These are phyloP conservation scores for Pythium sukuiense DNA, from an alignment of 352 stramenopile species.

Conservation along the genomic window DNA sequence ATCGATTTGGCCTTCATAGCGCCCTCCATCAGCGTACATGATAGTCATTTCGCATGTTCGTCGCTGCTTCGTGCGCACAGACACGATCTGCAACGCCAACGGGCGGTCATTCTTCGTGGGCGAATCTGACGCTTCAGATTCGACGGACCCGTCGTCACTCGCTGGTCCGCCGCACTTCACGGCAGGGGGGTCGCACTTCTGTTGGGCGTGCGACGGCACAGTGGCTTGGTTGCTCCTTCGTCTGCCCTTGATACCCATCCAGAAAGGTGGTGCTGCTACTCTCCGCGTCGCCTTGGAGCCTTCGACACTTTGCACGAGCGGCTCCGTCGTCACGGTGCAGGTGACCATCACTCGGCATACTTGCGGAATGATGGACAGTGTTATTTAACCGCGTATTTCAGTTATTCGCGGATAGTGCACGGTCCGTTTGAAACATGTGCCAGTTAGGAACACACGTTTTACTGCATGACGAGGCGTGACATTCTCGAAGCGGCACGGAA, in stretches of 20 bases:
- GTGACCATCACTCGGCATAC: constrained; percentile 24
- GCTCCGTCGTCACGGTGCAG: constrained; percentile 2
- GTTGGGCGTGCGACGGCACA: constrained; percentile 10
- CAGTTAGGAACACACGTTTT: neutral
- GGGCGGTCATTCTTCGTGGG: constrained; percentile 18
- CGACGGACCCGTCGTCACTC: constrained; percentile 23
- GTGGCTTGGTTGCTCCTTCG: constrained; percentile 34
- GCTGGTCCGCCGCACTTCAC: constrained; percentile 9
- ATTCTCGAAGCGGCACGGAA: constrained; percentile 33
- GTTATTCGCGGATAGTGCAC: neutral
- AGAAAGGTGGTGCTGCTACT: neutral
- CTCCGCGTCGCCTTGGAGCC: neutral
- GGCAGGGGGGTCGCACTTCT: constrained; percentile 25
- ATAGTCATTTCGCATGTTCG: constrained; percentile 30
- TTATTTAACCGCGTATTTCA: too few species aligned
- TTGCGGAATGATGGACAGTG: neutral
- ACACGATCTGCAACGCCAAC: constrained; percentile 45
- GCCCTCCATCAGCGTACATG: constrained; percentile 71
- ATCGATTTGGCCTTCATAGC: constrained; percentile 61
- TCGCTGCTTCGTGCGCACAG: constrained; percentile 45
- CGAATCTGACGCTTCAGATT: neutral
- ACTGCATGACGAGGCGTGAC: constrained; percentile 9
- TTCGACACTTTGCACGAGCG: neutral
- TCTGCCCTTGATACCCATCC: constrained; percentile 70
- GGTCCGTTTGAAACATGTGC: constrained; percentile 3